Evolutionary conservation across 306 rosid species (phyloP).

Genomic region (Dryas octopetala): DNA sequence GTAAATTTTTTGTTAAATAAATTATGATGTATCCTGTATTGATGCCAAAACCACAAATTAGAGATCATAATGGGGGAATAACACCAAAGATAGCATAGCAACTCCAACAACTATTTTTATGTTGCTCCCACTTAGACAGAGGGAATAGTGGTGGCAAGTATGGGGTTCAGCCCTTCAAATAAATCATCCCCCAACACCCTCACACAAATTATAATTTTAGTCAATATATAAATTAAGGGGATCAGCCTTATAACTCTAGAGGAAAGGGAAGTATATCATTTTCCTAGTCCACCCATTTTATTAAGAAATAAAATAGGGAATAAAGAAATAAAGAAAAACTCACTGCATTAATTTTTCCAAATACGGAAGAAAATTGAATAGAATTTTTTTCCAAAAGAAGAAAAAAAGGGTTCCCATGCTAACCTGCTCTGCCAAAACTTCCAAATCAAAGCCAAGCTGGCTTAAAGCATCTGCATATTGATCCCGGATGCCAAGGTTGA

Average conservation of each 20-base stretch:
- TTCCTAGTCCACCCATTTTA: not conserved
- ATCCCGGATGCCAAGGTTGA: constrained; percentile 72
- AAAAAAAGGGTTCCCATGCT: not conserved
- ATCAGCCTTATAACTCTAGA: not conserved
- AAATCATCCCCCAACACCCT: too few species aligned
- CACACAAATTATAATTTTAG: too few species aligned
- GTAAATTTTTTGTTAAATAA: not conserved
- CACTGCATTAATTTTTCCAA: not conserved
- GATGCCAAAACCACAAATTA: not conserved
- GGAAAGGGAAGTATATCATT: not conserved
- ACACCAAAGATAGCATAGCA: not conserved
- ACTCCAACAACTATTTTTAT: not conserved
- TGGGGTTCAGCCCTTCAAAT: too few species aligned
- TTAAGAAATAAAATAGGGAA: not conserved
- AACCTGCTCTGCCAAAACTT: constrained; percentile 79
- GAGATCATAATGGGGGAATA: not conserved
- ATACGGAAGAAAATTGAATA: not conserved
- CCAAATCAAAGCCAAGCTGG: constrained; percentile 79
- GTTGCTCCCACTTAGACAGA: not conserved
- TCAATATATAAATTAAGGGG: not conserved
- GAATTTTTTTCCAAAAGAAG: not conserved
- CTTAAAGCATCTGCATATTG: constrained; percentile 71
- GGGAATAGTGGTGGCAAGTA: too few species aligned
- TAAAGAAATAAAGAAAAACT: too few species aligned
- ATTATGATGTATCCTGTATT: not conserved